A percentile compares a stretch with the other conserved stretches of the same genome.
Evolutionary conservation across 768 basidiomycete genomes (phyloP).

Genomic region (Lentinula sp.): DNA sequence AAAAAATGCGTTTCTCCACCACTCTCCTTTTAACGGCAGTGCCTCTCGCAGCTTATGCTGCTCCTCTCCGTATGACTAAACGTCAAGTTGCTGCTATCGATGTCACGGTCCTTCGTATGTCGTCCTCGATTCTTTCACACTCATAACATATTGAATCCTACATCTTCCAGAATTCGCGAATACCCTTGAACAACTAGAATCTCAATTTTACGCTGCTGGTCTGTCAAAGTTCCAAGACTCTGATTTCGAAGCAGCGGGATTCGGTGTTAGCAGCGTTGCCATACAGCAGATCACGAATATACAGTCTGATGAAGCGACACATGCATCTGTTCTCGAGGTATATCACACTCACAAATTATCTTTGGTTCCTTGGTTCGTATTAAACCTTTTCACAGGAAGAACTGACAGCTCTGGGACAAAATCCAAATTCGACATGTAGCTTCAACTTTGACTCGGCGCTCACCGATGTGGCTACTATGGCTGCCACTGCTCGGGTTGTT

Average conservation of each 20-base stretch:
- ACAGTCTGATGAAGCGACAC: conserved; percentile 55
- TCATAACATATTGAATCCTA: neutral
- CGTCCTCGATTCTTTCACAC: neutral
- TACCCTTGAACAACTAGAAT: conserved; percentile 71
- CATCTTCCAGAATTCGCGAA: conserved; percentile 60
- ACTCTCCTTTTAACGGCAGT: conserved; percentile 34
- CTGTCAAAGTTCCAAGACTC: conserved; percentile 55
- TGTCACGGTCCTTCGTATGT: conserved; percentile 57
- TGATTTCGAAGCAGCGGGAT: conserved; percentile 65
- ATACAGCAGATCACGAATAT: conserved; percentile 58
- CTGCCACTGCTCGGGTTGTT: conserved; percentile 62
- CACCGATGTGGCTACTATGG: conserved; percentile 64
- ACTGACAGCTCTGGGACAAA: conserved; percentile 47
- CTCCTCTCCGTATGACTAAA: conserved; percentile 32
- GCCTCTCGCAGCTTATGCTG: conserved; percentile 42
- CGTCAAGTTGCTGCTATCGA: conserved; percentile 33
- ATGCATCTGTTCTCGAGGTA: conserved; percentile 50
- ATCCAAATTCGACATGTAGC: conserved; percentile 49
- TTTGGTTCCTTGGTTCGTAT: neutral
- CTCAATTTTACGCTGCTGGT: conserved; percentile 61
- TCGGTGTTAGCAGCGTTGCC: conserved; percentile 45
- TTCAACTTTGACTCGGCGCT: conserved; percentile 66
- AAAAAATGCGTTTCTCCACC: conserved; percentile 44
- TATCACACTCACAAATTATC: conserved; percentile 1
- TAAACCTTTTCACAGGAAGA: conserved; percentile 26